These are phyloP conservation scores for Gaeumannomyces tritici DNA, from an alignment of 2,329 filamentous ascomycete species.

Conservation along the genomic window DNA sequence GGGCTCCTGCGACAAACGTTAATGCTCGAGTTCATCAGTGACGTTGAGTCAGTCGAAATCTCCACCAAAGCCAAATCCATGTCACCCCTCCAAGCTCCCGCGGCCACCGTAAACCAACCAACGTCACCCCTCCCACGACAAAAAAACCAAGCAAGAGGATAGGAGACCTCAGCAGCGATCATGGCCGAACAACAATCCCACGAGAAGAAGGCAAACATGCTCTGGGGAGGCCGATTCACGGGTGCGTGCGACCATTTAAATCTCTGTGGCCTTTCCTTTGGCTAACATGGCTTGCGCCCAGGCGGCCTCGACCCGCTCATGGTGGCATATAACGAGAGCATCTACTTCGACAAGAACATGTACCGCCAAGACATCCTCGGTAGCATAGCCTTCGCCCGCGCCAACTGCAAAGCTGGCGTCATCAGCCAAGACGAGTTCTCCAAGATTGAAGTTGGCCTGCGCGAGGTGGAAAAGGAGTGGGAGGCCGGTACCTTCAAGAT, in stretches of 20 bases:
- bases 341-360: slow-evolving; percentile 69
- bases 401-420: slow-evolving; percentile 67
- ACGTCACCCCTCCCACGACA: background rate
- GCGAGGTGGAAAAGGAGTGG: slow-evolving; percentile 46
- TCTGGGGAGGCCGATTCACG: slow-evolving; percentile 40
- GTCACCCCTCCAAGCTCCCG: no score
- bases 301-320: slow-evolving; percentile 79
- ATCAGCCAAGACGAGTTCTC: slow-evolving; percentile 63
- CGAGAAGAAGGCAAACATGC: slow-evolving; percentile 27
- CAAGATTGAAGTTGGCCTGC: slow-evolving; percentile 64
- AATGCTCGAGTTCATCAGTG: background rate
- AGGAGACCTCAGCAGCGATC: slow-evolving; percentile 12
- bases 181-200: slow-evolving; percentile 20
- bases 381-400: slow-evolving; percentile 71
- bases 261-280: background rate
- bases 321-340: slow-evolving; percentile 74
- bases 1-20: background rate
- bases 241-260: slow-evolving; percentile 23
- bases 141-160: background rate
- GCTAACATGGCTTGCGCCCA: slow-evolving; percentile 20
- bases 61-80: background rate
- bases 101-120: no score
- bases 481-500: slow-evolving; percentile 38
- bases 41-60: background rate
- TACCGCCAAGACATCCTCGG: slow-evolving; percentile 75